phyloP scores from a whole-genome alignment of 345 rosid genomes.

The Draba incana region DNA sequence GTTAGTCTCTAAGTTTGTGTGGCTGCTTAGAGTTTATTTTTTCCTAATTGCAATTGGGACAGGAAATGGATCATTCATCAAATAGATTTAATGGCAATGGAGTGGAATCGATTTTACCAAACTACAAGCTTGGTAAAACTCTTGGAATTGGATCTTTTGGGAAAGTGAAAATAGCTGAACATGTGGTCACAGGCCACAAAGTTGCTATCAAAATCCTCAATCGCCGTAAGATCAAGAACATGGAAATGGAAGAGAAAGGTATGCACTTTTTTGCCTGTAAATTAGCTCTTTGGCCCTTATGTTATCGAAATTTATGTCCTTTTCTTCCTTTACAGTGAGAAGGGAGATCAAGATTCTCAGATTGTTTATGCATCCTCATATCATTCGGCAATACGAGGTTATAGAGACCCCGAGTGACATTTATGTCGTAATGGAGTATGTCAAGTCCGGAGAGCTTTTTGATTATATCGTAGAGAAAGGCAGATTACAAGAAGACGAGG shows the following conservation, averaged over 20 bases:
- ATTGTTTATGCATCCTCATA: slow-evolving; percentile 95
- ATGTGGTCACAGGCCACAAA: slow-evolving; percentile 77
- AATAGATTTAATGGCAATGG: slow-evolving; percentile 52
- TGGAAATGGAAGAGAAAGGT: slow-evolving; percentile 98
- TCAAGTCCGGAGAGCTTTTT: slow-evolving; percentile 91
- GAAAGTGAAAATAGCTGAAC: slow-evolving; percentile 92
- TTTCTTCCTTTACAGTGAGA: slow-evolving; percentile 59
- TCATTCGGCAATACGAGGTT: slow-evolving; percentile 87
- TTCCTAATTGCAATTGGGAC: slow-evolving; percentile 1
- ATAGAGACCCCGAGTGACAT: slow-evolving; percentile 84
- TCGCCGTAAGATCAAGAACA: slow-evolving; percentile 73
- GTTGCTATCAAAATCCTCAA: slow-evolving; percentile 97
- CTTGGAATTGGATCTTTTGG: slow-evolving; percentile 96
- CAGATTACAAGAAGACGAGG: slow-evolving; percentile 88
- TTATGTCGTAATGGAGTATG: slow-evolving; percentile 90
- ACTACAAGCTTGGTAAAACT: slow-evolving; percentile 82
- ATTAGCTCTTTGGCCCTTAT: neutral
- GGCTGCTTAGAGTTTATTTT: no score
- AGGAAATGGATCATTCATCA: slow-evolving; percentile 63
- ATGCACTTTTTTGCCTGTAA: neutral
- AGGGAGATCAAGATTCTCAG: slow-evolving; percentile 88
- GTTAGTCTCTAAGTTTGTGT: neutral
- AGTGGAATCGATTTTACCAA: slow-evolving; percentile 55
- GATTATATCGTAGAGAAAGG: slow-evolving; percentile 95
- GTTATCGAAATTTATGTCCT: neutral